phyloP scores from a whole-genome alignment of 2,329 filamentous ascomycete genomes.

The Aspergillus candidus region DNA sequence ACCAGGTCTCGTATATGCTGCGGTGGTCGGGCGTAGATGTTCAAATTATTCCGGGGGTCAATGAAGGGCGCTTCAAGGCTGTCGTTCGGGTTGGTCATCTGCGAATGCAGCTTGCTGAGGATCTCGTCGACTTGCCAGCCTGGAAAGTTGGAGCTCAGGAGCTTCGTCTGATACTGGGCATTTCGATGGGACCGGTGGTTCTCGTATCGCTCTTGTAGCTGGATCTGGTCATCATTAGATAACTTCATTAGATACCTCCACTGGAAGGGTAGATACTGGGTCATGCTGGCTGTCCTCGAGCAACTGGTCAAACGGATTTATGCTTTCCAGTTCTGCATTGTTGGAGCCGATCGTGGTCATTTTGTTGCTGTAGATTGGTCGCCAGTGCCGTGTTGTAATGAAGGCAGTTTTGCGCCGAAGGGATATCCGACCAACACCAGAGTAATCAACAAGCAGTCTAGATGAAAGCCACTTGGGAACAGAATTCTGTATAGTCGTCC shows the following conservation, averaged over 20 bases:
- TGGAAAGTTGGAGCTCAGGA: conserved; percentile 61
- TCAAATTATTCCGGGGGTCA: conserved; percentile 75
- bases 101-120: conserved; percentile 59
- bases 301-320: conserved; percentile 69
- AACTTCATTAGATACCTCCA: not conserved
- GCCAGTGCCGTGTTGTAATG: not conserved
- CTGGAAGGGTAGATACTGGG: conserved; percentile 47
- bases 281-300: conserved; percentile 62
- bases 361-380: not conserved
- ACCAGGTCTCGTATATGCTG: conserved; percentile 63
- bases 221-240: conserved; percentile 12
- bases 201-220: conserved; percentile 65
- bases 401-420: no score
- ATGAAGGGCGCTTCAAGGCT: conserved; percentile 60
- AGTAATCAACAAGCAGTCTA: no score
- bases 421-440: no score
- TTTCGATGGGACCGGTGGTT: conserved; percentile 71
- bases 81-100: conserved; percentile 33
- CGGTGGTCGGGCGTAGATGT: conserved; percentile 83
- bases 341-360: conserved; percentile 6
- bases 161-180: conserved; percentile 65
- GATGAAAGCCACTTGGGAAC: no score
- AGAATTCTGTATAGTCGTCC: no score
- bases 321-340: conserved; percentile 1
- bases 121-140: conserved; percentile 72